These are phyloP conservation scores for Epithemia pelagica DNA, from an alignment of 108 stramenopile genomes.

Conservation along the genomic window DNA sequence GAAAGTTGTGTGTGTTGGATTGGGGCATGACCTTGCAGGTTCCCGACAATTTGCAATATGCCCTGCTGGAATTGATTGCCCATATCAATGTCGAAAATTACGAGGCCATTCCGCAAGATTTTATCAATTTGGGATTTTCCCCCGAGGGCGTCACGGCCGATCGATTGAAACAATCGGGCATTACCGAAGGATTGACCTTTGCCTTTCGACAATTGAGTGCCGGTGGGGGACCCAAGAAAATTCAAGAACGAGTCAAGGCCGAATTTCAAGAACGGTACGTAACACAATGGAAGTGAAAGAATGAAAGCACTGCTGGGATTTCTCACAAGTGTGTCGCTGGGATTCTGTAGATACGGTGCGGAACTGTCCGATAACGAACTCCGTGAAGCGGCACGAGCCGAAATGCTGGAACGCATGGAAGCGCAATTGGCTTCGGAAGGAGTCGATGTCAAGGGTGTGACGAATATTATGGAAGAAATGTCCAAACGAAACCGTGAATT, in stretches of 20 bases:
- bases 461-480: conserved; percentile 49
- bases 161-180: conserved; percentile 39
- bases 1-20: conserved; percentile 67
- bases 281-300: too few species aligned
- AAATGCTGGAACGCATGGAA: conserved; percentile 23
- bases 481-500: conserved; percentile 44
- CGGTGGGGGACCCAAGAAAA: conserved; percentile 48
- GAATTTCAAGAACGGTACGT: conserved; percentile 23
- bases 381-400: conserved; percentile 19
- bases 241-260: conserved; percentile 34
- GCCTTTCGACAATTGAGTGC: conserved; percentile 39
- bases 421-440: conserved; percentile 17
- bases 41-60: conserved; percentile 47
- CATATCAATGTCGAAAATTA: conserved; percentile 74
- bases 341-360: too few species aligned
- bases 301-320: too few species aligned
- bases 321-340: too few species aligned
- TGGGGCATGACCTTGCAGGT: conserved; percentile 63
- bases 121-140: conserved; percentile 59
- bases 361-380: conserved; percentile 27
- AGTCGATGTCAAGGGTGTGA: conserved; percentile 32
- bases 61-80: conserved; percentile 75
- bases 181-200: conserved; percentile 45
- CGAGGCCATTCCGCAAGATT: conserved; percentile 60
- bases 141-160: conserved; percentile 31